These are phyloP conservation scores for Cicer yamashitae DNA, from an alignment of 306 rosid genomes.

Conservation along the genomic window DNA sequence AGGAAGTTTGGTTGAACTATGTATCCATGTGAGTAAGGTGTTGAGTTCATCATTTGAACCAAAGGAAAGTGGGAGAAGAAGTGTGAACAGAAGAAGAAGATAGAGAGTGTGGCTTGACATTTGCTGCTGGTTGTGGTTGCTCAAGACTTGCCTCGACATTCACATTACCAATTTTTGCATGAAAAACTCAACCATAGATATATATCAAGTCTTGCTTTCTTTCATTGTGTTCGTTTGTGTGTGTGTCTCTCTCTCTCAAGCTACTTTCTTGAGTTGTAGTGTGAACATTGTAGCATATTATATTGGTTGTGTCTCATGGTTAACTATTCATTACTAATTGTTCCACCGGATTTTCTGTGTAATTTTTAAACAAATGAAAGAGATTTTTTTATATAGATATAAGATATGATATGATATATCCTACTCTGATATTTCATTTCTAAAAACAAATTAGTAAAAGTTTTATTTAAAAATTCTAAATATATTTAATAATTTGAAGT, in stretches of 20 bases:
- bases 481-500: no score
- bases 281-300: conserved; percentile 6
- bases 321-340: no score
- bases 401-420: no score
- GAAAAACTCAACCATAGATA: conserved; percentile 66
- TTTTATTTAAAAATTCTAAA: no score
- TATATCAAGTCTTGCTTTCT: conserved; percentile 59
- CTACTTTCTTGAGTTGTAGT: conserved; percentile 40
- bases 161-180: conserved; percentile 70
- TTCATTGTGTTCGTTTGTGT: conserved; percentile 63
- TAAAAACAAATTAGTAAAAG: no score
- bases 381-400: no score
- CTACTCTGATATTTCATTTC: no score
- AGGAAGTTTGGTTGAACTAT: conserved; percentile 46
- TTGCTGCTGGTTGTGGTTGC: conserved; percentile 32
- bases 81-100: conserved; percentile 33
- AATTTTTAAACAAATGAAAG: no score
- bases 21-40: conserved; percentile 71
- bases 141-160: conserved; percentile 65
- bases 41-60: conserved; percentile 57
- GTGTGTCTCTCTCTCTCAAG: conserved; percentile 33
- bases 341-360: no score
- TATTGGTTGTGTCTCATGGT: conserved; percentile 1
- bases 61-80: conserved; percentile 41
- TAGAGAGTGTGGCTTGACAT: not conserved